Evolutionary conservation across 1,284 basidiomycete genomes (phyloP).

Genomic region (Moniliophthora roreri): DNA sequence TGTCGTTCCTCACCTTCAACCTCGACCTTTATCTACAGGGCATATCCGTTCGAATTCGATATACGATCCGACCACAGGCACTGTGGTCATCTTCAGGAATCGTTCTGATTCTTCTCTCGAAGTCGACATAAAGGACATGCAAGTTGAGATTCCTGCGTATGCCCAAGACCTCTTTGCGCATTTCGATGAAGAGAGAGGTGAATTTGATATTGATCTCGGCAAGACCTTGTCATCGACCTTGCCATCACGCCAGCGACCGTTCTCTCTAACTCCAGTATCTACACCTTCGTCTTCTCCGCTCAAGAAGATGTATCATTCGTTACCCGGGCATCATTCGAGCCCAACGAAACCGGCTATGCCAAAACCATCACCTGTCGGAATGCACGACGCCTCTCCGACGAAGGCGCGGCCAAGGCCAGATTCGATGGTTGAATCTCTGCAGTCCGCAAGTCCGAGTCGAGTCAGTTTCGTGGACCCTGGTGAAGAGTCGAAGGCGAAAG

Average conservation of each 20-base stretch:
- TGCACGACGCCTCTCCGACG: neutral
- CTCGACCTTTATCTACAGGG: neutral
- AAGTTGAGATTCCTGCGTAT: slow-evolving; percentile 1
- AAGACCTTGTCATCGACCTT: no score
- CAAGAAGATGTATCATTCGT: neutral
- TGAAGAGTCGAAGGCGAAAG: neutral
- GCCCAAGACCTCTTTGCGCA: neutral
- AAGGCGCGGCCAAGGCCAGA: neutral
- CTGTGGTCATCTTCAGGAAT: neutral
- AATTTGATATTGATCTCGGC: neutral
- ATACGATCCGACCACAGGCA: neutral
- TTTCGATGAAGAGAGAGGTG: neutral
- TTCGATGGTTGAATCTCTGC: neutral
- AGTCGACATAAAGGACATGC: neutral
- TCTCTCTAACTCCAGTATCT: no score
- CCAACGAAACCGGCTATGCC: no score
- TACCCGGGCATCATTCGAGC: no score
- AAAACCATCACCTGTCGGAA: neutral
- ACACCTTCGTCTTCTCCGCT: neutral
- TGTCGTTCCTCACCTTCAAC: neutral
- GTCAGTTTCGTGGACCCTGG: neutral
- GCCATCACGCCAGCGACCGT: neutral
- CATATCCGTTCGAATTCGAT: neutral
- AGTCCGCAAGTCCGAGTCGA: neutral
- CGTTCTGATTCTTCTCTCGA: neutral